Base-by-base conservation (phyloP, 1,284 basidiomycete species). In the Ganoderma lingzhi region DNA sequence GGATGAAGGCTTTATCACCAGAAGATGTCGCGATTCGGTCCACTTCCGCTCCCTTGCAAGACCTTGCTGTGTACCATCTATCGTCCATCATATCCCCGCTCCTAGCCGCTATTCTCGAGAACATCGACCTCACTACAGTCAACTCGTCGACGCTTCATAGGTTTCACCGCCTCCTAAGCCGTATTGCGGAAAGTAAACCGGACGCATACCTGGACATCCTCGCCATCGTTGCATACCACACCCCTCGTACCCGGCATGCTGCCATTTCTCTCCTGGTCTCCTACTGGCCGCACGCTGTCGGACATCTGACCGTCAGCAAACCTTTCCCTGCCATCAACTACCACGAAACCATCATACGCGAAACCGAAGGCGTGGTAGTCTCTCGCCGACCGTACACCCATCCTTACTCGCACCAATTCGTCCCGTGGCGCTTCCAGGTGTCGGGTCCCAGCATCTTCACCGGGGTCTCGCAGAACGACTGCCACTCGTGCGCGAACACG, bases 191-290 rank as follows among this genome's bases (percentile, higher is more conserved):
- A 15, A 80, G 83, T 44, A 95, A 94, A 76, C 83, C 87, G 0
- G 93, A 95, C 76, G 83, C 87, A 0, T 90, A 91, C 72, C 82
- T 89, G 35, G 93, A 95, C 77, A 70, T 93, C 0, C 83, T 96
- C 8, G 87, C 92, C 71, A 85, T 94, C 44, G 81, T 90, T 28
- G 92, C 92, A 2, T 90, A 92, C 75, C 88, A 90, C 64, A 85
- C 87, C 0, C 76, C 85, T 6, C 82, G 78, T 64, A 84, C 89
- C n/a, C 83, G 91, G 51, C 82, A 84, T 62, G 78, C 80, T 28
- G 92, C 91, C 10, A 78, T 90, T 66, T 81, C 82, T 62, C 79
- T 92, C 12, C 80, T 96, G 15, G 78, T 83, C 6, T 86, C 86
- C 1, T 86, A 91, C 71, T 95, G 90, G 88, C 90, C 92, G 0